Percentiles rank a stretch among this genome's conserved stretches.
Conservation (phyloP, 2,329 filamentous ascomycete species). For the Claviceps arundinis region DNA sequence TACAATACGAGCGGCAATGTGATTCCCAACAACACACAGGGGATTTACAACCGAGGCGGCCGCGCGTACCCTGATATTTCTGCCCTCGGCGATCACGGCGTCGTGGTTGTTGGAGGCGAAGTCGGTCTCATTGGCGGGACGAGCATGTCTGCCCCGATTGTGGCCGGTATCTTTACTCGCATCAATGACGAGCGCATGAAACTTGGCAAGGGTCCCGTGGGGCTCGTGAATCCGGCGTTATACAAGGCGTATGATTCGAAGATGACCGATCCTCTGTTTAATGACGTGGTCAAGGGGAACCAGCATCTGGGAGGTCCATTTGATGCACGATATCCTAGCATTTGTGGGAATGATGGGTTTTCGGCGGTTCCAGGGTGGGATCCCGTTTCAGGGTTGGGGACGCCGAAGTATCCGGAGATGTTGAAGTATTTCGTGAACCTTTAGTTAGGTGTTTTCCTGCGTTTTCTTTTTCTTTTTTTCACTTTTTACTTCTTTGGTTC, state of each 20-base stretch:
- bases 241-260: slow-evolving; percentile 9
- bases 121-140: slow-evolving; percentile 35
- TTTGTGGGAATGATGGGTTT: slow-evolving; percentile 10
- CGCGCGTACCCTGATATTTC: slow-evolving; percentile 36
- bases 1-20: slow-evolving; percentile 9
- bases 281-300: slow-evolving; percentile 8
- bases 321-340: slow-evolving; percentile 4
- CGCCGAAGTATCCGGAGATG: slow-evolving; percentile 8
- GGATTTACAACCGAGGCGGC: slow-evolving; percentile 31
- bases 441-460: not conserved
- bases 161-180: slow-evolving; percentile 21
- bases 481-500: not conserved
- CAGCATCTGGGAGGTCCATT: slow-evolving; percentile 9
- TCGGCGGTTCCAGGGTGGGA: slow-evolving; percentile 11
- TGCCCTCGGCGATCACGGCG: slow-evolving; percentile 30
- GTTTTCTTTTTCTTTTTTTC: not conserved
- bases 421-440: slow-evolving; percentile 29
- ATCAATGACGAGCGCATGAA: slow-evolving; percentile 18
- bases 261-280: slow-evolving; percentile 5
- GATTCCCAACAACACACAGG: slow-evolving; percentile 6
- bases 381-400: slow-evolving; percentile 10
- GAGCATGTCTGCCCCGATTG: slow-evolving; percentile 23
- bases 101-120: slow-evolving; percentile 28
- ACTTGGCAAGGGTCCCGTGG: slow-evolving; percentile 16
- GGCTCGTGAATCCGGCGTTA: slow-evolving; percentile 22